These are phyloP conservation scores for Anthracocystis walkeri DNA, from an alignment of 1,284 basidiomycete species.

Conservation along the genomic window DNA sequence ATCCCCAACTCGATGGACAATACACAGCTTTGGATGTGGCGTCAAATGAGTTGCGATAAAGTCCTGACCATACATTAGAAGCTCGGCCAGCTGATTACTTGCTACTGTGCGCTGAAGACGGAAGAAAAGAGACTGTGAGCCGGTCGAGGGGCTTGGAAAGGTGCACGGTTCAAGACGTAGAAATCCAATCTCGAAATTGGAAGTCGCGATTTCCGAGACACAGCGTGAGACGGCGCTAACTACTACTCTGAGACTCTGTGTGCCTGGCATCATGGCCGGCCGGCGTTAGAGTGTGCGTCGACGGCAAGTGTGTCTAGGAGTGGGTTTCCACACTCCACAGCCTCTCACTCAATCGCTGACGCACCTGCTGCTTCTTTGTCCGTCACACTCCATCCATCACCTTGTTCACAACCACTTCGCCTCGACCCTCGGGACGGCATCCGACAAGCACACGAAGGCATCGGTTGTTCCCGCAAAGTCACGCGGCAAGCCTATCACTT, in stretches of 20 bases:
- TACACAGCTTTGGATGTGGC: background rate
- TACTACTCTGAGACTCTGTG: background rate
- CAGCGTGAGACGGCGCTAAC: background rate
- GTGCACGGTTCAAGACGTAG: conserved; percentile 2
- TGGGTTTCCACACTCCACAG: background rate
- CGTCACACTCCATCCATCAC: conserved; percentile 1
- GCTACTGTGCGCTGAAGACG: background rate
- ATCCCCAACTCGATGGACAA: background rate
- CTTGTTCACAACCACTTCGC: background rate
- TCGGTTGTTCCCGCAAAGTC: background rate
- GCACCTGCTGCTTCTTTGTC: background rate
- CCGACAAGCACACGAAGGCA: too few species aligned
- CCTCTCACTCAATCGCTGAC: background rate
- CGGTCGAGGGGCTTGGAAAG: background rate
- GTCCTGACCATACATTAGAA: too few species aligned
- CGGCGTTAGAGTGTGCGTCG: conserved; percentile 4
- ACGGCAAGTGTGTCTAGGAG: background rate
- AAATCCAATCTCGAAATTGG: background rate
- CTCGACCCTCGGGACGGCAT: background rate
- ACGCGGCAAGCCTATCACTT: background rate
- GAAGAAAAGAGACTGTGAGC: background rate
- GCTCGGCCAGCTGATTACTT: background rate
- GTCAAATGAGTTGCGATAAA: background rate
- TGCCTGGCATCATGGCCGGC: background rate
- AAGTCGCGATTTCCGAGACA: conserved; percentile 10